phyloP scores from a whole-genome alignment of 306 rosid species.

The Sesbania bispinosa region DNA sequence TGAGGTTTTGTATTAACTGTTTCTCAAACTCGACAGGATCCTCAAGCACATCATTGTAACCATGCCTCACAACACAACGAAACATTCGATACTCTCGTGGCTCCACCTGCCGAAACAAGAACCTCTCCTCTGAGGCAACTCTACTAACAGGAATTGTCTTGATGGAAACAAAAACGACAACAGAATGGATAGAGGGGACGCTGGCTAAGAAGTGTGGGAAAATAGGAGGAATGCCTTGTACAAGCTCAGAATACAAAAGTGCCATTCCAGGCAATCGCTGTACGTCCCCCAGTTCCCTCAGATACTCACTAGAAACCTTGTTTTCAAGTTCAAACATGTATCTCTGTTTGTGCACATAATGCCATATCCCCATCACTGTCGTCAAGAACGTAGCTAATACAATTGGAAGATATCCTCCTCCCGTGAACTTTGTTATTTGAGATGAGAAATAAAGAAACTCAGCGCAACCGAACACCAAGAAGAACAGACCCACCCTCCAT shows the following conservation, averaged over 20 bases:
- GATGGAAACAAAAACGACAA: constrained; percentile 53
- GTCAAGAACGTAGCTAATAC: constrained; percentile 34
- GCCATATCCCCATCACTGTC: constrained; percentile 50
- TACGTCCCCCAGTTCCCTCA: constrained; percentile 29
- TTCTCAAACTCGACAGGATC: constrained; percentile 45
- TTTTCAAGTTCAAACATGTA: constrained; percentile 53
- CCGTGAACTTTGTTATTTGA: constrained; percentile 42
- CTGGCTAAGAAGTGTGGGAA: constrained; percentile 56
- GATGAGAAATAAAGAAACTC: constrained; percentile 44
- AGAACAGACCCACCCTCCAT: constrained; percentile 42
- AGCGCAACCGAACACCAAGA: constrained; percentile 19
- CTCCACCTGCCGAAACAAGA: constrained; percentile 52
- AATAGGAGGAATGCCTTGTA: constrained; percentile 67
- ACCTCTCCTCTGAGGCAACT: constrained; percentile 46
- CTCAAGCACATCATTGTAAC: constrained; percentile 46
- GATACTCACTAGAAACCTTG: constrained; percentile 42
- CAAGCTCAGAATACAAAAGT: constrained; percentile 59
- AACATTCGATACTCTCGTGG: constrained; percentile 49
- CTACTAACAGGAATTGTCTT: constrained; percentile 52
- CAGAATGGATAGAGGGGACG: constrained; percentile 53
- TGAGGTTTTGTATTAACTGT: constrained; percentile 44
- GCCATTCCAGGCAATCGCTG: constrained; percentile 54
- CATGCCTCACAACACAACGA: constrained; percentile 59
- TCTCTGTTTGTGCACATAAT: constrained; percentile 46
- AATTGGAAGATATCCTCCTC: constrained; percentile 60